Conservation (phyloP, 116 monocot species). For the Cymodocea nodosa region DNA sequence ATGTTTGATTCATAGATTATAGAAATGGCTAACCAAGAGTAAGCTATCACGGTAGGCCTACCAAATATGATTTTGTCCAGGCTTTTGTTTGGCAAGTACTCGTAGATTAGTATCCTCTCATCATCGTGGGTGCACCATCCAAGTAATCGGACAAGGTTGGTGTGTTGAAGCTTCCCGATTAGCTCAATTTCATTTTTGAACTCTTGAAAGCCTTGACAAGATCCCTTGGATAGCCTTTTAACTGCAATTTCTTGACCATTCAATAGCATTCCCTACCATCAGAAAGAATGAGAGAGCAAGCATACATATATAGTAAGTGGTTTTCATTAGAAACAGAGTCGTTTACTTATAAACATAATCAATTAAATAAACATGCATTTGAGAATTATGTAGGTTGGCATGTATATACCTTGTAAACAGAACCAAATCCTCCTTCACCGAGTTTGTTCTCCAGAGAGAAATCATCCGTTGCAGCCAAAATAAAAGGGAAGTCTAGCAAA, state of each 20-base stretch:
- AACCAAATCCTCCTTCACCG: constrained; percentile 10
- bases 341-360: not conserved
- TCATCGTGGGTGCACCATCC: no score
- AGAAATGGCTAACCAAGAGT: no score
- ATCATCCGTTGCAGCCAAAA: constrained; percentile 5
- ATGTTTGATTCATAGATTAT: not conserved
- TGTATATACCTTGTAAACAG: constrained; percentile 10
- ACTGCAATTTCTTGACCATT: constrained; percentile 15
- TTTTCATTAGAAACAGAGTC: no score
- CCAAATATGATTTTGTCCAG: constrained; percentile 16
- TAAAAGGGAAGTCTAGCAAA: not conserved
- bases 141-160: no score
- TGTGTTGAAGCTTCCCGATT: constrained; percentile 6
- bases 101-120: no score
- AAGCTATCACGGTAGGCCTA: no score
- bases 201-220: constrained; percentile 11
- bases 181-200: constrained; percentile 14
- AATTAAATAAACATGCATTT: no score
- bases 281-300: not conserved
- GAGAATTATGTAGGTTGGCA: no score
- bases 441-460: constrained; percentile 8
- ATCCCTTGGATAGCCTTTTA: constrained; percentile 6
- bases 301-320: no score
- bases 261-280: constrained; percentile 7
- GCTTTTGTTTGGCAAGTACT: no score